A percentile compares a stretch with the other conserved stretches of the same genome.
Evolutionary conservation across 1,139 yeast genomes (phyloP).

Genomic region (Scheffersomyces cryptocercus): DNA sequence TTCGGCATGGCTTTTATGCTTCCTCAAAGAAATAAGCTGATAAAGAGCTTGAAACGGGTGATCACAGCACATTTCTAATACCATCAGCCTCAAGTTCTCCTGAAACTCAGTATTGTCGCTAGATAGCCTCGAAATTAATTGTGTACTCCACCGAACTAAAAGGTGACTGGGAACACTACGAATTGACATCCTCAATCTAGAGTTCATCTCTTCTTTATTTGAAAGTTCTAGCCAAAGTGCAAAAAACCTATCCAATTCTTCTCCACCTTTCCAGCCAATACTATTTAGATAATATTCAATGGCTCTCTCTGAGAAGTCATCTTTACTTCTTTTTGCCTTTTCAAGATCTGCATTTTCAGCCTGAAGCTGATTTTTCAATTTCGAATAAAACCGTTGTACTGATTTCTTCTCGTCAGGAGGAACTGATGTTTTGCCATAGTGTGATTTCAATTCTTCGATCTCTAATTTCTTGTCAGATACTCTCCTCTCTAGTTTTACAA

Average conservation of each 20-base stretch:
- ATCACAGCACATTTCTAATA: slow-evolving; percentile 51
- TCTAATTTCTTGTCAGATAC: slow-evolving; percentile 44
- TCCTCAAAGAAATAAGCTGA: slow-evolving; percentile 58
- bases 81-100: slow-evolving; percentile 45
- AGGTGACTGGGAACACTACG: slow-evolving; percentile 54
- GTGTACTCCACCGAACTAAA: slow-evolving; percentile 81
- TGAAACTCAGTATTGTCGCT: slow-evolving; percentile 57
- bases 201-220: slow-evolving; percentile 40
- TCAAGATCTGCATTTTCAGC: slow-evolving; percentile 52
- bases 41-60: slow-evolving; percentile 84
- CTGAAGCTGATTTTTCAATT: slow-evolving; percentile 46
- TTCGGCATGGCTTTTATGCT: slow-evolving; percentile 38
- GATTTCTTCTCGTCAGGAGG: slow-evolving; percentile 47
- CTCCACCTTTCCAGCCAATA: slow-evolving; percentile 52
- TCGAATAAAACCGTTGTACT: slow-evolving; percentile 52
- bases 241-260: slow-evolving; percentile 73
- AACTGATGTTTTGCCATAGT: slow-evolving; percentile 39
- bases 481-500: slow-evolving; percentile 41
- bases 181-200: slow-evolving; percentile 30
- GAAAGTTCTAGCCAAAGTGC: slow-evolving; percentile 82
- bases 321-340: slow-evolving; percentile 34
- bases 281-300: slow-evolving; percentile 61
- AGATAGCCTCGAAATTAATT: slow-evolving; percentile 71
- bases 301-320: slow-evolving; percentile 54
- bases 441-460: slow-evolving; percentile 47